These are phyloP conservation scores for Kockiozyma suomiensis DNA, from an alignment of 805 yeast species.

Conservation along the genomic window DNA sequence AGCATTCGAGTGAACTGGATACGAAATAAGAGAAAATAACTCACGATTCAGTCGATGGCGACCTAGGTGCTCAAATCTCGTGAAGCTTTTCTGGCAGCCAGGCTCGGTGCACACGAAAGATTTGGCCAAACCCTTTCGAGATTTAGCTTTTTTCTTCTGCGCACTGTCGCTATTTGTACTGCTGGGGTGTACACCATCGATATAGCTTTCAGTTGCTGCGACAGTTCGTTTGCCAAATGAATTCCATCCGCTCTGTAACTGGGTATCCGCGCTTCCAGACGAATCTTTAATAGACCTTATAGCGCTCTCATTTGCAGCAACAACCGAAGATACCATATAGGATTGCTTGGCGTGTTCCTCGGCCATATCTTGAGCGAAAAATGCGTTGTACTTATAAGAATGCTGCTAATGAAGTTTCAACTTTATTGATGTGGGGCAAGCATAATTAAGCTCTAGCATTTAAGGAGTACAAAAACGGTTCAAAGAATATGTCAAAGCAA, in stretches of 20 bases:
- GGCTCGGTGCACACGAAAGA: conserved; percentile 37
- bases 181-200: not conserved
- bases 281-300: not conserved
- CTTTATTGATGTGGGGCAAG: no score
- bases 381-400: no score
- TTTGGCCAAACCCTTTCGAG: conserved; percentile 40
- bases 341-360: not conserved
- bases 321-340: not conserved
- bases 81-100: conserved; percentile 37
- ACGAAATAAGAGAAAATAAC: not conserved
- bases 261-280: not conserved
- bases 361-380: not conserved
- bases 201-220: no score
- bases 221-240: not conserved
- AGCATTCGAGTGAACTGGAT: no score
- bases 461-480: no score
- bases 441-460: no score
- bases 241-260: not conserved
- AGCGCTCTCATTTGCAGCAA: not conserved
- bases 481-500: no score
- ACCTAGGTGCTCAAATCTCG: conserved; percentile 37
- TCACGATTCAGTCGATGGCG: conserved; percentile 40
- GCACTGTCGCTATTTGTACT: not conserved
- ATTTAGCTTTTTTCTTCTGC: conserved; percentile 22
- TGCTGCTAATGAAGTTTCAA: no score